Percentiles rank a stretch among this genome's conserved stretches.
phyloP scores from a whole-genome alignment of 2,329 filamentous ascomycete genomes.

The Arthrinium phaeospermum region DNA sequence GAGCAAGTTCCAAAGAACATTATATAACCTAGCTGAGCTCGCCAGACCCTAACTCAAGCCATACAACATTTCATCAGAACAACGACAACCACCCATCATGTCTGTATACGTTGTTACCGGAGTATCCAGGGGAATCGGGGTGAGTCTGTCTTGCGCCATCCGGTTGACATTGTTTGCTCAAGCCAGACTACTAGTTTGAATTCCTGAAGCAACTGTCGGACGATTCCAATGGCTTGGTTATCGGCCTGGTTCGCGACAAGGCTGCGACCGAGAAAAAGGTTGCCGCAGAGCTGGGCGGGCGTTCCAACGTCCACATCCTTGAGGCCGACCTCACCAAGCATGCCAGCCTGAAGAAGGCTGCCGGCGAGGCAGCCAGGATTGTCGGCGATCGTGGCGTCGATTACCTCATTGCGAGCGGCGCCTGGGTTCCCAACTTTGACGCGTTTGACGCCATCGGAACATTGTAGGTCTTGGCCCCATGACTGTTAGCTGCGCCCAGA shows the following conservation, averaged over 20 bases:
- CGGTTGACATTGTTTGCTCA: slow-evolving; percentile 17
- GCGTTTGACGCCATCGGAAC: slow-evolving; percentile 29
- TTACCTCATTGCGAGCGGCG: slow-evolving; percentile 58
- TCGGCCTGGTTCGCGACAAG: slow-evolving; percentile 55
- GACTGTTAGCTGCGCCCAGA: no score
- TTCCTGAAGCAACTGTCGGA: slow-evolving; percentile 51
- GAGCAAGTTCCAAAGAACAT: no score
- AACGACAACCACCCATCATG: no score
- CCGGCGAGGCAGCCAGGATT: slow-evolving; percentile 33
- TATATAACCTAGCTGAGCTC: no score
- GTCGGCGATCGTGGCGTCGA: slow-evolving; percentile 47
- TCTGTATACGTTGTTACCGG: slow-evolving; percentile 26
- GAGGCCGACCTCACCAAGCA: slow-evolving; percentile 50
- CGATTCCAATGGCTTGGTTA: slow-evolving; percentile 47
- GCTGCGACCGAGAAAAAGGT: slow-evolving; percentile 48
- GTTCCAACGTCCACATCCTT: slow-evolving; percentile 51
- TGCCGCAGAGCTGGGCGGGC: slow-evolving; percentile 41
- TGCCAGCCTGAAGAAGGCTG: slow-evolving; percentile 41
- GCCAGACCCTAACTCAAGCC: no score
- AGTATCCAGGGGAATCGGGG: slow-evolving; percentile 24
- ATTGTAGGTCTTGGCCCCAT: no score
- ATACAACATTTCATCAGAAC: no score
- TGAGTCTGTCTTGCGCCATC: slow-evolving; percentile 19
- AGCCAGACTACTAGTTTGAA: slow-evolving; percentile 49
- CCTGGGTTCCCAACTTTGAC: slow-evolving; percentile 38